Percentiles rank a stretch among this genome's conserved stretches.
Conservation (phyloP, 495 filamentous ascomycete species). For the Penicillium desertorum region DNA sequence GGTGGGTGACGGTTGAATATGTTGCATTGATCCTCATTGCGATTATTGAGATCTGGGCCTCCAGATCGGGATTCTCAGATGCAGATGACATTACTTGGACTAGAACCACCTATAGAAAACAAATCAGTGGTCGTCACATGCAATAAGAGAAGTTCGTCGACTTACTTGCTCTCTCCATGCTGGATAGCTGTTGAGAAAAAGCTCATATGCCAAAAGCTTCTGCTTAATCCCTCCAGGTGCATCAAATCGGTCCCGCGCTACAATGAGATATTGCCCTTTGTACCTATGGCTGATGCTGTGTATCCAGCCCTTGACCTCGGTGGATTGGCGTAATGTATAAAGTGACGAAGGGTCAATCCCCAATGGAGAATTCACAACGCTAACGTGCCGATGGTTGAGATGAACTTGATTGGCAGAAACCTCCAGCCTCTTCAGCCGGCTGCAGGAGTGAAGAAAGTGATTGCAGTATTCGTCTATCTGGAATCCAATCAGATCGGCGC, state of each 20-base stretch:
- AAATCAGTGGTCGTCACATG: conserved; percentile 1
- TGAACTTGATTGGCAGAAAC: conserved; percentile 77
- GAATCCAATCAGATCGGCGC: conserved; percentile 85
- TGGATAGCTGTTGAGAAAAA: conserved; percentile 83
- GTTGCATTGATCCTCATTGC: conserved; percentile 81
- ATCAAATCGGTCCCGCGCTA: conserved; percentile 86
- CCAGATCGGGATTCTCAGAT: conserved; percentile 73
- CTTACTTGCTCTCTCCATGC: conserved; percentile 72
- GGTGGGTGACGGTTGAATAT: conserved; percentile 77
- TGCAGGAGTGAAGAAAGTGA: conserved; percentile 92
- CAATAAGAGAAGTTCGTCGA: not conserved
- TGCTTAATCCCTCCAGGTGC: conserved; percentile 81
- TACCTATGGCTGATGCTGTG: conserved; percentile 69
- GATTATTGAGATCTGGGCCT: conserved; percentile 78
- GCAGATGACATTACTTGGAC: conserved; percentile 84
- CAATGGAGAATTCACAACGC: conserved; percentile 55
- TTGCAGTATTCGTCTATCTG: conserved; percentile 86
- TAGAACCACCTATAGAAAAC: conserved; percentile 57
- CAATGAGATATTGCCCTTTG: conserved; percentile 75
- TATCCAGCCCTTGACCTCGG: conserved; percentile 71
- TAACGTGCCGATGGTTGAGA: conserved; percentile 78
- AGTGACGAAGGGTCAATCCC: conserved; percentile 68
- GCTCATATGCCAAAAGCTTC: conserved; percentile 82
- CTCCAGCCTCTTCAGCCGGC: conserved; percentile 75
- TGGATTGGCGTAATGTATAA: conserved; percentile 59